Evolutionary conservation across 2,329 filamentous ascomycete species (phyloP).

Genomic region (Calonectria naviculata): DNA sequence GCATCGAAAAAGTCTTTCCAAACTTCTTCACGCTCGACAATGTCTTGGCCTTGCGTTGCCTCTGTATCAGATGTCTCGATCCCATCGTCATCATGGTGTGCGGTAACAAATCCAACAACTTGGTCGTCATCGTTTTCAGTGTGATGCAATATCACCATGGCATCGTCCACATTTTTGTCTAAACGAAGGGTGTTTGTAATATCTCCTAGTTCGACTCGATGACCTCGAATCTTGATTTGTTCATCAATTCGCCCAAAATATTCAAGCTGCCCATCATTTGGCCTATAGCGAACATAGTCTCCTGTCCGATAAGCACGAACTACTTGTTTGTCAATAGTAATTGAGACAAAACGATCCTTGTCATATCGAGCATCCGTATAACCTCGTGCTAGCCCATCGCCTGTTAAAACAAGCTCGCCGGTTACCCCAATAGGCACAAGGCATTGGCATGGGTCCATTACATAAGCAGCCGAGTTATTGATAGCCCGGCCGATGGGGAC

Average conservation of each 20-base stretch:
- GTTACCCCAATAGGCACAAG: not conserved
- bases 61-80: too few species aligned
- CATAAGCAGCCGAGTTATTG: not conserved
- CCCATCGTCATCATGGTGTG: too few species aligned
- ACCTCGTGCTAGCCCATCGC: not conserved
- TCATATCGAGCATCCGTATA: not conserved
- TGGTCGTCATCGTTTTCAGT: not conserved
- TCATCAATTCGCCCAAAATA: conserved; percentile 66
- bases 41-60: too few species aligned
- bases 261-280: conserved; percentile 19
- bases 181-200: conserved; percentile 23
- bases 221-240: conserved; percentile 69
- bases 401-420: not conserved
- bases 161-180: not conserved
- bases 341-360: not conserved
- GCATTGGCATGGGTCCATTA: not conserved
- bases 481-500: not conserved
- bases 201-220: conserved; percentile 59
- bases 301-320: not conserved
- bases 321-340: not conserved
- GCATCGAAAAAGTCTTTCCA: not conserved
- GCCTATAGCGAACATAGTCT: not conserved
- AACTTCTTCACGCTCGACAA: not conserved
- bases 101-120: too few species aligned
- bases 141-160: not conserved